Evolutionary conservation across 257 asterid species (phyloP), one percentile per base, ranked within the genome.

Genomic region (Solanum neorickii): DNA sequence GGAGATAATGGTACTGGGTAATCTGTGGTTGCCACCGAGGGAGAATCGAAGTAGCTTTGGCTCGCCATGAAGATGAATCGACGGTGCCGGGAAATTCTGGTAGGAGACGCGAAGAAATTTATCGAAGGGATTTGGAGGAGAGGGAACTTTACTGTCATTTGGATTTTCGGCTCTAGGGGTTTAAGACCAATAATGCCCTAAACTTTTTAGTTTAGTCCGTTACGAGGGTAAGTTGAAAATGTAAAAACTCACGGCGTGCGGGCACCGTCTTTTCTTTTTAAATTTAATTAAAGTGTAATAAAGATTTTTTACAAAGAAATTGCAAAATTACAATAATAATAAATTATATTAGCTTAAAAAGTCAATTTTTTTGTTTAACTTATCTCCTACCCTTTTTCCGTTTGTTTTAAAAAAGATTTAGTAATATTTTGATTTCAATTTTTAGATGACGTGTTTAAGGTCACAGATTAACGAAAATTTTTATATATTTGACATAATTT

Each of bases 1-100:
- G 97, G 96, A 69, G 98, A 94, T 65, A 94, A 92, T 18, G 98
- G 99, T 74, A 91, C 90, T 10, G 98, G 98, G 86, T 93, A 96
- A 86, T 89, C 89, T 25, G 56, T 56, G 56, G 85, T 59, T 88
- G 86, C 47, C 86, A 49, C 62, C 69, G 82, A 52, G 82, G 88
- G 29, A 59, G 91, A 68, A 85, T 89, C 87, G 73, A 86, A 11
- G 89, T 77, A 86, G 91, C 87, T 66, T 73, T 90, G 87, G 88
- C 89, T 66, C n/a, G 93, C 94, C 97, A 92, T 93, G 72, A 92
- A 89, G 33, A 77, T 62, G 46, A 90, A 87, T 3, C 83, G 87
- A 9, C 49, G 73, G 86, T 88, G 91, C 78, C 59, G 87, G 84
- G 76, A 73, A 88, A 87, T 37, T 80, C 5, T 47, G 66, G 27